phyloP scores from a whole-genome alignment of 1,284 basidiomycete species.

The Trichosporon asahii region DNA sequence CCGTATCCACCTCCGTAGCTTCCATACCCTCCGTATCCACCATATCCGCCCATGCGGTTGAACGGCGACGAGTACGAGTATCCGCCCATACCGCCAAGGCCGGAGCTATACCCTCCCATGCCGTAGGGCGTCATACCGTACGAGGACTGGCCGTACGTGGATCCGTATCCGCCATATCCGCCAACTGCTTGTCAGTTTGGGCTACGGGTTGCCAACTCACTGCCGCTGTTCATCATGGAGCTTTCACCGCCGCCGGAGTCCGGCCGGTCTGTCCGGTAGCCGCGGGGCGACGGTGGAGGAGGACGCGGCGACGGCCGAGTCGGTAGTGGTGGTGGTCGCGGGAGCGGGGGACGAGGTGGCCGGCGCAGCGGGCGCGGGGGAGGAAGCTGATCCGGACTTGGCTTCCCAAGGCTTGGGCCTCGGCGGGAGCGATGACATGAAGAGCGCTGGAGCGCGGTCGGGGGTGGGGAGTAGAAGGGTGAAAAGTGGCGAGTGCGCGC shows the following conservation, averaged over 20 bases:
- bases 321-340: slow-evolving; percentile 17
- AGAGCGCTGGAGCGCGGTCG: slow-evolving; percentile 8
- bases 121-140: slow-evolving; percentile 27
- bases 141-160: slow-evolving; percentile 26
- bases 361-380: slow-evolving; percentile 15
- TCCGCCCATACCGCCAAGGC: slow-evolving; percentile 40
- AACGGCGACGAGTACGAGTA: slow-evolving; percentile 28
- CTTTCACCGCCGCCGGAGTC: slow-evolving; percentile 25
- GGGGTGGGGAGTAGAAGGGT: neutral
- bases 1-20: slow-evolving; percentile 47
- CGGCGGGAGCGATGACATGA: slow-evolving; percentile 42
- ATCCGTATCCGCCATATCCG: slow-evolving; percentile 14
- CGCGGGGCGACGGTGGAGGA: slow-evolving; percentile 33
- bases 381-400: slow-evolving; percentile 23
- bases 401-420: slow-evolving; percentile 48
- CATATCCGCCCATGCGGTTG: slow-evolving; percentile 48
- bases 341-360: slow-evolving; percentile 29
- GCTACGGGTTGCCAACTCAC: neutral
- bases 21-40: slow-evolving; percentile 42
- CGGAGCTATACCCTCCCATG: slow-evolving; percentile 14
- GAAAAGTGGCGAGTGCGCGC: neutral
- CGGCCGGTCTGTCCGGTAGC: slow-evolving; percentile 42
- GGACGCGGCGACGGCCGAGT: slow-evolving; percentile 32
- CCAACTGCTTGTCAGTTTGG: neutral
- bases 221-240: slow-evolving; percentile 11